Base-by-base conservation (phyloP, 805 yeast genomes). In the Saturnispora silvae region DNA sequence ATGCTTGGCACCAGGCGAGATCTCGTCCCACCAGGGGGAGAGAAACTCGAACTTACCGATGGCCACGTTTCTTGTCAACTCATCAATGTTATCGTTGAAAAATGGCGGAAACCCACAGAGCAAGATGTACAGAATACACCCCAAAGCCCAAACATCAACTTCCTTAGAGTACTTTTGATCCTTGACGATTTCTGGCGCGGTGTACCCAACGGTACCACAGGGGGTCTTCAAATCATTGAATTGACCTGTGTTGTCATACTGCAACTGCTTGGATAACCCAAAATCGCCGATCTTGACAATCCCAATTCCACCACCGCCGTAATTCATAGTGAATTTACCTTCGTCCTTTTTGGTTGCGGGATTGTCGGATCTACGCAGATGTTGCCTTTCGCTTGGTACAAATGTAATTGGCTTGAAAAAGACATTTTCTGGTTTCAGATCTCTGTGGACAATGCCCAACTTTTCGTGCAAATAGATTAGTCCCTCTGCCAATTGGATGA, bases 141-240 rank as follows among this genome's bases (percentile, higher is more conserved):
- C 98, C 38, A 92, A 65, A 4, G 96, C 96, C 98, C 98, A 92
- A 92, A 92, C 84, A 56, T 92, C 98, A 26, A 92, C 98, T 45
- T 86, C 81, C 63, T 83, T 85, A 2, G 95, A 82, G 54, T 92
- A 92, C 33, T 77, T 70, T 62, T 87, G 94, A 57, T 92, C 97
- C 46, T 81, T 77, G 28, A 92, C 97, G 48, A 92, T 89, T 59
- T 92, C 98, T 0, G 98, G 98, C 0, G 98, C 98, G 2, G 97
- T 89, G 53, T 92, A 92, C 3, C 97, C 97, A 14, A 92, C 96
- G 1, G 98, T 92, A 35, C 98, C 98, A 61, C 98, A 92, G 0
- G 98, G 98, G 1, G 98, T 92, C 68, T 85, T 84, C 27, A 56
- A 38, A 17, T 96, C 83, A 22, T 10, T 10, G n/a, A n/a, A n/a